A percentile compares a stretch with the other conserved stretches of the same genome.
phyloP scores from a whole-genome alignment of 805 yeast genomes.

The Groenewaldozyma tartarivorans region DNA sequence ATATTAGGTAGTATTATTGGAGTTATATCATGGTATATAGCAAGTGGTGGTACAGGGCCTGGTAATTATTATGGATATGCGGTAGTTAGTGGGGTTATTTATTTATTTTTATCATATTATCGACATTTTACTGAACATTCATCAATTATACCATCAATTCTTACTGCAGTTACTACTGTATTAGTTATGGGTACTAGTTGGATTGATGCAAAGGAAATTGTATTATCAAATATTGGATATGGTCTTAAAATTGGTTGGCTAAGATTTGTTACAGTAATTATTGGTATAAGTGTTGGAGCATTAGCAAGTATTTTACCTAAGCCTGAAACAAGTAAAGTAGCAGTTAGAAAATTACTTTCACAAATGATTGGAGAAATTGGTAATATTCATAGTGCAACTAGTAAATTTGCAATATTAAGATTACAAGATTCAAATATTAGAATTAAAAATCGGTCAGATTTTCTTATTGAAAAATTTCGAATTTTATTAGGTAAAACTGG shows the following conservation, averaged over 20 bases:
- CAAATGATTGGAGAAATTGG: slow-evolving; percentile 18
- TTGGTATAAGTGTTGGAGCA: slow-evolving; percentile 23
- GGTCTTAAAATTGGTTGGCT: slow-evolving; percentile 28
- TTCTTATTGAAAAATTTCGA: slow-evolving; percentile 13
- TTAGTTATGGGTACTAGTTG: slow-evolving; percentile 26
- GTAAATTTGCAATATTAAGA: slow-evolving; percentile 24
- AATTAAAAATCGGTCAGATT: slow-evolving; percentile 18
- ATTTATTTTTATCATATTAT: slow-evolving; percentile 20
- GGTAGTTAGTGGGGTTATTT: slow-evolving; percentile 20
- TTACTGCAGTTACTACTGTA: slow-evolving; percentile 21
- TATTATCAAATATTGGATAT: slow-evolving; percentile 12
- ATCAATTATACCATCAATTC: slow-evolving; percentile 21
- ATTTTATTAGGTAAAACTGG: slow-evolving; percentile 11
- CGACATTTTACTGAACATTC: slow-evolving; percentile 23
- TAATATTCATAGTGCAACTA: slow-evolving; percentile 22
- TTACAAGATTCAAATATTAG: slow-evolving; percentile 15
- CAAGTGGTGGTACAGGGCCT: slow-evolving; percentile 19
- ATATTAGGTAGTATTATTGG: slow-evolving; percentile 25
- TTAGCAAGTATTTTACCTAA: slow-evolving; percentile 23
- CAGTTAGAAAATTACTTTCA: slow-evolving; percentile 21
- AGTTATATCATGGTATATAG: slow-evolving; percentile 28
- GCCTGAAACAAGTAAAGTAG: slow-evolving; percentile 23
- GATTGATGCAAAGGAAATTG: slow-evolving; percentile 14
- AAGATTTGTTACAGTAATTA: slow-evolving; percentile 23
- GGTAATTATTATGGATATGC: slow-evolving; percentile 27